Conservation (phyloP, 306 rosid species). For the Dryas octopetala region DNA sequence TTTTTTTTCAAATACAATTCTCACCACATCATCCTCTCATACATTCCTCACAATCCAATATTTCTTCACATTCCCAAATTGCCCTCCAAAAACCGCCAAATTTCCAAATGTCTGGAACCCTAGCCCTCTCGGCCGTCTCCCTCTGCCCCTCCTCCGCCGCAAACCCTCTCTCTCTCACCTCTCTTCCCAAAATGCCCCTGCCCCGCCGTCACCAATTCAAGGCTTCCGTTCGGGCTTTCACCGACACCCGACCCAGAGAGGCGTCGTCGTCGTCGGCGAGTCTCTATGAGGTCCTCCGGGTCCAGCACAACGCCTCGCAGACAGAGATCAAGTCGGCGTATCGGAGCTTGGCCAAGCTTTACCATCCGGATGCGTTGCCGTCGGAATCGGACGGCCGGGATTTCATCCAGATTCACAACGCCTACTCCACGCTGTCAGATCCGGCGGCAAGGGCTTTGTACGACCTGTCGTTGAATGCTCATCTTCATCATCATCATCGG, state of each 20-base stretch:
- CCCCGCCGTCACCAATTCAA: background rate
- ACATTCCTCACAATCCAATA: background rate
- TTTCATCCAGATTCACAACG: slow-evolving; percentile 74
- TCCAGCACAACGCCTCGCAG: slow-evolving; percentile 40
- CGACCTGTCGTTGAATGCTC: slow-evolving; percentile 49
- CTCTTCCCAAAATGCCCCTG: background rate
- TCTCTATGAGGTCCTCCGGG: slow-evolving; percentile 47
- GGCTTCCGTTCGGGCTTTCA: slow-evolving; percentile 17
- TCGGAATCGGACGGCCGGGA: slow-evolving; percentile 40
- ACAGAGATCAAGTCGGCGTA: slow-evolving; percentile 55
- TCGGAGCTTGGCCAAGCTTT: slow-evolving; percentile 47
- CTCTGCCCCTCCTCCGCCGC: slow-evolving; percentile 3
- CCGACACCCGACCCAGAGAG: slow-evolving; percentile 2
- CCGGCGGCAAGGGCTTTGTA: slow-evolving; percentile 70
- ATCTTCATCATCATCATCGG: slow-evolving; percentile 7
- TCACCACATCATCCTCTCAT: background rate
- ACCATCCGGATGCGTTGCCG: slow-evolving; percentile 63
- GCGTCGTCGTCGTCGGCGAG: slow-evolving; percentile 6
- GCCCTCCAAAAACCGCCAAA: background rate
- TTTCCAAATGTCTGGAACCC: slow-evolving; percentile 29
- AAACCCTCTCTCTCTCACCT: background rate
- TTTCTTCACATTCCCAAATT: background rate
- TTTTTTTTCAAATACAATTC: background rate
- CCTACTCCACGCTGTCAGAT: slow-evolving; percentile 81
- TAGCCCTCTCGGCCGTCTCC: slow-evolving; percentile 8